These are phyloP conservation scores for Sextonia rubra DNA, from an alignment of 164 flowering plant genomes.

Conservation along the genomic window DNA sequence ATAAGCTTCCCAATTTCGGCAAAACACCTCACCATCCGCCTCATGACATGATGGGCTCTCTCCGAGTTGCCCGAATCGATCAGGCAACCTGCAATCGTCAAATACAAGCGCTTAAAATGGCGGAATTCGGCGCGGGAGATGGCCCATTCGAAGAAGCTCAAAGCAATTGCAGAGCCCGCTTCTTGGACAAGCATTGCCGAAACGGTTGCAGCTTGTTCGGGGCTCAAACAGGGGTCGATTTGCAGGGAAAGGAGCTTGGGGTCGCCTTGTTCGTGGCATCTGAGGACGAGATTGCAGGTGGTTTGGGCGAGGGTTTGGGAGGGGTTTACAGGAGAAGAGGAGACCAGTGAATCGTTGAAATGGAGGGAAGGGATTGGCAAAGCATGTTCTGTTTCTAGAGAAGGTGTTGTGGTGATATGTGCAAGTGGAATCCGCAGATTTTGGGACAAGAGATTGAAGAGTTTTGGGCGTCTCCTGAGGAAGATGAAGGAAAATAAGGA, in stretches of 20 bases:
- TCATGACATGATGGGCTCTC: conserved; percentile 67
- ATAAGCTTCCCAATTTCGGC: conserved; percentile 61
- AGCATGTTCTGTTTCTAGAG: too few relatives aligned
- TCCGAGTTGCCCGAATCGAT: conserved; percentile 52
- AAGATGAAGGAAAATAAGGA: too few relatives aligned
- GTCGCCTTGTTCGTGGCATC: conserved; percentile 14
- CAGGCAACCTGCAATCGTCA: conserved; percentile 51
- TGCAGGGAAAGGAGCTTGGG: conserved; percentile 30
- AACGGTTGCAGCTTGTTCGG: conserved; percentile 65
- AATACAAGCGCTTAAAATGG: conserved; percentile 70
- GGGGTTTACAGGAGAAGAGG: too few relatives aligned
- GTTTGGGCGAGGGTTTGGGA: too few relatives aligned
- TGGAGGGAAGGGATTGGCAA: too few relatives aligned
- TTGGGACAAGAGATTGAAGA: too few relatives aligned
- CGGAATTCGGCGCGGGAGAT: conserved; percentile 44
- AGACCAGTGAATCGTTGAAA: too few relatives aligned
- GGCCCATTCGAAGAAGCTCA: conserved; percentile 81
- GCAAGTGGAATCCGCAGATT: too few relatives aligned
- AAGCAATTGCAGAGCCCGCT: conserved; percentile 75
- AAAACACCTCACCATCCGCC: conserved; percentile 55
- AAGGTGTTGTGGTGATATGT: too few relatives aligned
- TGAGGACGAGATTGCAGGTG: background rate
- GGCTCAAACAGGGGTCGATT: conserved; percentile 42
- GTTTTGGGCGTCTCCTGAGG: too few relatives aligned
- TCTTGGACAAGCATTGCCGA: conserved; percentile 62